Evolutionary conservation across 1,139 yeast species (phyloP).

Genomic region (Petasospora fabianii): DNA sequence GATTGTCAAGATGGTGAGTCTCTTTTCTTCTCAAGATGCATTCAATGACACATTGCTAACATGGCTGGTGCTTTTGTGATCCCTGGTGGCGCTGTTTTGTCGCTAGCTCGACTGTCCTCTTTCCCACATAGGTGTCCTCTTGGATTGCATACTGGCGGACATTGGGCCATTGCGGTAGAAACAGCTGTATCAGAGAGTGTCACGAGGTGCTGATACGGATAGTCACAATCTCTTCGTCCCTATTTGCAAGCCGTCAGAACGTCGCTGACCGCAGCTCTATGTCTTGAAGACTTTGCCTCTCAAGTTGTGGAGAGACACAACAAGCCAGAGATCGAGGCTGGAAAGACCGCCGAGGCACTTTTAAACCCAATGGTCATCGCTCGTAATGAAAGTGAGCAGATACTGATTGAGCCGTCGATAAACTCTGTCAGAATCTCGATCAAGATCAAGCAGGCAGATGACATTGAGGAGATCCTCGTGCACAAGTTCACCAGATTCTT

Average conservation of each 20-base stretch:
- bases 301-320: slow-evolving; percentile 96
- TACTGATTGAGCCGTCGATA: slow-evolving; percentile 89
- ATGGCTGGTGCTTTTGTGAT: too few species aligned
- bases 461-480: slow-evolving; percentile 89
- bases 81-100: too few species aligned
- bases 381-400: slow-evolving; percentile 90
- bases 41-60: too few species aligned
- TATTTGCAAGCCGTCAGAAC: slow-evolving; percentile 91
- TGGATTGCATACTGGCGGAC: too few species aligned
- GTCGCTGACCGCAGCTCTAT: slow-evolving; percentile 92
- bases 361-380: slow-evolving; percentile 88
- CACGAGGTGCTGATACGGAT: not conserved
- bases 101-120: too few species aligned
- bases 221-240: slow-evolving; percentile 93
- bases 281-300: slow-evolving; percentile 91
- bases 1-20: too few species aligned
- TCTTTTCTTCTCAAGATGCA: too few species aligned
- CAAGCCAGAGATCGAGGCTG: slow-evolving; percentile 91
- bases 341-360: slow-evolving; percentile 73
- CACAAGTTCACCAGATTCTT: slow-evolving; percentile 91
- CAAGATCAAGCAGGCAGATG: slow-evolving; percentile 95
- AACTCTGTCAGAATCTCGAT: slow-evolving; percentile 87
- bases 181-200: too few species aligned
- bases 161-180: too few species aligned
- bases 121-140: too few species aligned